phyloP scores from a whole-genome alignment of 1,139 yeast species.

The Zygosaccharomyces sapae region DNA sequence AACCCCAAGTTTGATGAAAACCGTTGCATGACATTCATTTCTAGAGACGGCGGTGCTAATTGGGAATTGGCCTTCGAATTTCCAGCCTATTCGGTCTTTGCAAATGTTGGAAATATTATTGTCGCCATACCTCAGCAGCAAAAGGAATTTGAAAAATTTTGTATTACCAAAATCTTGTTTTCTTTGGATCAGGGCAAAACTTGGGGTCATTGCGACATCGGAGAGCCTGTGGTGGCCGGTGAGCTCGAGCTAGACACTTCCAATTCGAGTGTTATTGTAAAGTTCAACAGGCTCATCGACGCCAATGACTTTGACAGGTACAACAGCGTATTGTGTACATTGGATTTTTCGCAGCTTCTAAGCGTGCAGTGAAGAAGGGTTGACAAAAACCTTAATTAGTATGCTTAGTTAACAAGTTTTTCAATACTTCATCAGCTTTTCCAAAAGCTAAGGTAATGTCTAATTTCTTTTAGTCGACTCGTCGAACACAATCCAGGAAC shows the following conservation, averaged over 20 bases:
- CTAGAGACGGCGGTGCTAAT: constrained; percentile 72
- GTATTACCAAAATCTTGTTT: neutral
- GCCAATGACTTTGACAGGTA: neutral
- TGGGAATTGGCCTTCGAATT: constrained; percentile 59
- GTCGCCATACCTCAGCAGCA: neutral
- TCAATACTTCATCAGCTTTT: too few species aligned
- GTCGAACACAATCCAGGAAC: too few species aligned
- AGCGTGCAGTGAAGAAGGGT: neutral
- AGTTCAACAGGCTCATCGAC: neutral
- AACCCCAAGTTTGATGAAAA: neutral
- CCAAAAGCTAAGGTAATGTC: too few species aligned
- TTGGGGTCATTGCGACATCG: neutral
- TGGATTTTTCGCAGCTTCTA: neutral
- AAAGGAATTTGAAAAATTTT: neutral
- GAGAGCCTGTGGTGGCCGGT: neutral
- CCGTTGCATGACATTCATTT: constrained; percentile 48
- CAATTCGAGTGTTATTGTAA: neutral
- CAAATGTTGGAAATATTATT: neutral
- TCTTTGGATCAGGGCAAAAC: neutral
- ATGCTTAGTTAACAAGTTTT: too few species aligned
- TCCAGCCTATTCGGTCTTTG: constrained; percentile 48
- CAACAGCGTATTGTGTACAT: neutral
- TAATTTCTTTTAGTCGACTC: too few species aligned
- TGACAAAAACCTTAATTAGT: neutral
- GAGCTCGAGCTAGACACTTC: neutral